Evolutionary conservation across 305 asterid species (phyloP).

Genomic region (Petunia hybrid): DNA sequence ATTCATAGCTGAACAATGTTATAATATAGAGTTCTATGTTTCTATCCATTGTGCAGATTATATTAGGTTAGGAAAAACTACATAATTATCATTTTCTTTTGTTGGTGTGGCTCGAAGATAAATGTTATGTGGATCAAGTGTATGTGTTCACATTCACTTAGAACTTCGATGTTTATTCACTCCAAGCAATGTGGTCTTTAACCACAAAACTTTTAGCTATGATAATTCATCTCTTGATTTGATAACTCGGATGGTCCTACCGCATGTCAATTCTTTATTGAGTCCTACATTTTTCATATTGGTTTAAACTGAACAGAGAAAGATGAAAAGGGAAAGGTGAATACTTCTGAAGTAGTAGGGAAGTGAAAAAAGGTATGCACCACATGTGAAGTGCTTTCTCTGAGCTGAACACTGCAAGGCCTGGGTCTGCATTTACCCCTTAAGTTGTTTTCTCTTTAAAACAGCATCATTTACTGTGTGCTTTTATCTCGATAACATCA

Average conservation of each 20-base stretch:
- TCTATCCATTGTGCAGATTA: not conserved
- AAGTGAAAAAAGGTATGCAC: not conserved
- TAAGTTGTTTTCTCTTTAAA: conserved; percentile 19
- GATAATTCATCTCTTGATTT: conserved; percentile 11
- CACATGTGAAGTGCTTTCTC: not conserved
- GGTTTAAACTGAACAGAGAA: not conserved
- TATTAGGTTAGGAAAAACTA: conserved; percentile 4
- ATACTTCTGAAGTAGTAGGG: conserved; percentile 8
- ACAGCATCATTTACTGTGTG: not conserved
- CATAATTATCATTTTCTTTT: not conserved
- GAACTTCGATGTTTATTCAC: conserved; percentile 2
- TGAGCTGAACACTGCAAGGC: conserved; percentile 17
- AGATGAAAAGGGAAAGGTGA: not conserved
- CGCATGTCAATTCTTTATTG: not conserved
- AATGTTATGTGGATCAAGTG: not conserved
- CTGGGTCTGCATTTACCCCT: not conserved
- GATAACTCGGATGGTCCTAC: not conserved
- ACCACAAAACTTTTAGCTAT: not conserved
- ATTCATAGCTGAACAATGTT: not conserved
- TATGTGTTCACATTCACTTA: not conserved
- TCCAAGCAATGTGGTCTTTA: too few relatives aligned
- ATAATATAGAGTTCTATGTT: not conserved
- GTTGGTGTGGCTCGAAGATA: conserved; percentile 7
- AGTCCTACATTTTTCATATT: not conserved
- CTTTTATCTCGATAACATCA: not conserved